These are phyloP conservation scores for Fusarium austroafricanum DNA, from an alignment of 2,329 filamentous ascomycete genomes.

Conservation along the genomic window DNA sequence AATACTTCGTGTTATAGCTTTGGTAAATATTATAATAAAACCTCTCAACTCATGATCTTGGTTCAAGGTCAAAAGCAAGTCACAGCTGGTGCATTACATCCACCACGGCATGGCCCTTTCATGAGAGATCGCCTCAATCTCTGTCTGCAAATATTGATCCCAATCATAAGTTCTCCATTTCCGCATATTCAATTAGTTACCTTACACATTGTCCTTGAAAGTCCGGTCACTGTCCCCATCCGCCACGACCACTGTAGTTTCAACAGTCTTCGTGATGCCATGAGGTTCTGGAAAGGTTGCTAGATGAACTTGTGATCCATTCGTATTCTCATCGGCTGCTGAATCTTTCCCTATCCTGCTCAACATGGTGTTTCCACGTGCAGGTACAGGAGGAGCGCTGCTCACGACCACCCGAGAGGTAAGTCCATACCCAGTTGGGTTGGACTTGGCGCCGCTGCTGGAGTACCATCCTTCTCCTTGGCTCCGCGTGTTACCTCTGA, in stretches of 20 bases:
- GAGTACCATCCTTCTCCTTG: constrained; percentile 16
- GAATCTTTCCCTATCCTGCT: constrained; percentile 16
- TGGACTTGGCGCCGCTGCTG: constrained; percentile 16
- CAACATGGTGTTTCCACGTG: constrained; percentile 1
- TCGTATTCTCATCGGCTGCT: neutral
- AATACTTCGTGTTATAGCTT: neutral
- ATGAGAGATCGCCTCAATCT: no score
- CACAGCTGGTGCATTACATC: neutral
- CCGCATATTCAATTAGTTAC: no score
- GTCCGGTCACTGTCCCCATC: constrained; percentile 15
- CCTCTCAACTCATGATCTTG: neutral
- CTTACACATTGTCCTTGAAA: neutral
- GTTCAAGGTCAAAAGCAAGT: fast-evolving
- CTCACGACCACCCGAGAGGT: constrained; percentile 27
- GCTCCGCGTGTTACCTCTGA: neutral
- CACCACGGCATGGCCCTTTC: no score
- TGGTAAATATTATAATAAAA: neutral
- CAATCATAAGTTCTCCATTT: no score
- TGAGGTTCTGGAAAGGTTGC: constrained; percentile 15
- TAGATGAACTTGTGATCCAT: constrained; percentile 26
- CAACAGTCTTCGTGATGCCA: constrained; percentile 31
- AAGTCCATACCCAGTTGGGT: constrained; percentile 17
- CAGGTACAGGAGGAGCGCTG: neutral
- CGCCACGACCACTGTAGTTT: constrained; percentile 29
- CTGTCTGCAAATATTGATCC: no score